Percentiles rank a stretch among this genome's conserved stretches.
These are phyloP conservation scores for Parietichytrium sp. DNA, from an alignment of 108 stramenopile genomes.

Conservation along the genomic window DNA sequence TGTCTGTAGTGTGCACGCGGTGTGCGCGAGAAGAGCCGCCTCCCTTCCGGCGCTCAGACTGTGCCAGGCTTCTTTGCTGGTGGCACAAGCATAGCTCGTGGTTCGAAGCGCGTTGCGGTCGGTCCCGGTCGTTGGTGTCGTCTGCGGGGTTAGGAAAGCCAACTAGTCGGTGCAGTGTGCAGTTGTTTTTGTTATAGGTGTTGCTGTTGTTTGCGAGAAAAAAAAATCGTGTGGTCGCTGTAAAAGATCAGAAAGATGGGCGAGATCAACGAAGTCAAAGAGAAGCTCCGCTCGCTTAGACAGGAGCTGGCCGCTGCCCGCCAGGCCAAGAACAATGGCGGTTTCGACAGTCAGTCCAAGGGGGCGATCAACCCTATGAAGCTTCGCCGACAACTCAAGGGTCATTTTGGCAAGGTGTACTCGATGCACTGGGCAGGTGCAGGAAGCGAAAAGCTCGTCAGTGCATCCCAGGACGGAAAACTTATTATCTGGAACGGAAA, in stretches of 20 bases:
- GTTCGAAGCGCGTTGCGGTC: too few species aligned
- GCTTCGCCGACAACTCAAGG: constrained; percentile 75
- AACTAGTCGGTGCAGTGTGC: too few species aligned
- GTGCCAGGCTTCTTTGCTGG: too few species aligned
- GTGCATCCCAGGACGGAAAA: constrained; percentile 86
- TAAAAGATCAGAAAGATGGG: background rate
- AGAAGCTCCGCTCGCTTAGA: constrained; percentile 25
- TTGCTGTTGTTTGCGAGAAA: too few species aligned
- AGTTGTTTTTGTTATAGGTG: too few species aligned
- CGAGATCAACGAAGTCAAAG: constrained; percentile 16
- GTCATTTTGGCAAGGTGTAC: constrained; percentile 96
- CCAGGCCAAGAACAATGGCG: constrained; percentile 23
- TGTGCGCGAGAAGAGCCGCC: too few species aligned
- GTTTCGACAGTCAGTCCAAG: constrained; percentile 29
- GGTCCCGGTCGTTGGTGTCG: too few species aligned
- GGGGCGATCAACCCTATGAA: background rate
- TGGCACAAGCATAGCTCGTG: too few species aligned
- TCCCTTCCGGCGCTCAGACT: too few species aligned
- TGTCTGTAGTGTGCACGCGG: too few species aligned
- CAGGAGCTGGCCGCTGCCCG: constrained; percentile 15
- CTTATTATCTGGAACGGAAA: constrained; percentile 90
- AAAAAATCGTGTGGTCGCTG: too few species aligned
- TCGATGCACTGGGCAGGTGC: constrained; percentile 88
- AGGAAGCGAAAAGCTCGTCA: background rate
- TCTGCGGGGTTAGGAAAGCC: too few species aligned